Percentiles rank a stretch among this genome's conserved stretches.
phyloP scores from a whole-genome alignment of 1,284 basidiomycete genomes.

The Ganoderma lucidum region DNA sequence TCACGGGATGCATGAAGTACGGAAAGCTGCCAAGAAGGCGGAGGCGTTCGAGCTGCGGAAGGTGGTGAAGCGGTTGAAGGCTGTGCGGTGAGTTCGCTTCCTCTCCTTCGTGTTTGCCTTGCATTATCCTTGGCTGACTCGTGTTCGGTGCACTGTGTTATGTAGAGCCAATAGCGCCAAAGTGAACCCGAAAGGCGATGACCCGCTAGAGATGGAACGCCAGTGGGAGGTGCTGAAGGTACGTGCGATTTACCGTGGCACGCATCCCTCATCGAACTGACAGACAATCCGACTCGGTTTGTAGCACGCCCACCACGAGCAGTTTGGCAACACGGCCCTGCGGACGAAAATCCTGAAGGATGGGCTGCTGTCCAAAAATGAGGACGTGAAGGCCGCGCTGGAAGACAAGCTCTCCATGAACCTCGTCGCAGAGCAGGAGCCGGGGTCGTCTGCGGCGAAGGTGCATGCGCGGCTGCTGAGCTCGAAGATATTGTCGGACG shows the following conservation, averaged over 20 bases:
- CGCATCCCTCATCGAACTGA: no score
- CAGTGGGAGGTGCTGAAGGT: slow-evolving; percentile 80
- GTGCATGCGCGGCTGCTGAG: slow-evolving; percentile 80
- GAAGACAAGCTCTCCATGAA: slow-evolving; percentile 49
- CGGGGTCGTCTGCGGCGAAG: slow-evolving; percentile 62
- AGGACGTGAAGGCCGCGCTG: slow-evolving; percentile 54
- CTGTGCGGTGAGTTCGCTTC: slow-evolving; percentile 54
- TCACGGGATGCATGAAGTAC: slow-evolving; percentile 71
- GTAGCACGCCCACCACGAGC: slow-evolving; percentile 68
- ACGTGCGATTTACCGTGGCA: slow-evolving; percentile 30
- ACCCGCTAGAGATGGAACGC: slow-evolving; percentile 63
- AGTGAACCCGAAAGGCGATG: slow-evolving; percentile 41
- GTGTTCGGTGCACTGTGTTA: background rate
- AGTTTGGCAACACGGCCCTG: slow-evolving; percentile 69
- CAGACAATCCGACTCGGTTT: background rate
- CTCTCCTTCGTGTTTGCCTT: background rate
- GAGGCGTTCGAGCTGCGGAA: slow-evolving; percentile 87
- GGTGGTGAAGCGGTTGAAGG: slow-evolving; percentile 83
- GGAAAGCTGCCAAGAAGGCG: slow-evolving; percentile 81
- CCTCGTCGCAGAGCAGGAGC: slow-evolving; percentile 40
- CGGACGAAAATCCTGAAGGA: slow-evolving; percentile 81
- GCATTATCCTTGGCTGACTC: no score
- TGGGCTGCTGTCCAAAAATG: slow-evolving; percentile 57
- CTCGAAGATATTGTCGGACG: slow-evolving; percentile 76
- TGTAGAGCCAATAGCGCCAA: slow-evolving; percentile 24